A percentile compares a stretch with the other conserved stretches of the same genome.
Evolutionary conservation across 345 rosid genomes (phyloP).

Genomic region (Hevea brasiliensis): DNA sequence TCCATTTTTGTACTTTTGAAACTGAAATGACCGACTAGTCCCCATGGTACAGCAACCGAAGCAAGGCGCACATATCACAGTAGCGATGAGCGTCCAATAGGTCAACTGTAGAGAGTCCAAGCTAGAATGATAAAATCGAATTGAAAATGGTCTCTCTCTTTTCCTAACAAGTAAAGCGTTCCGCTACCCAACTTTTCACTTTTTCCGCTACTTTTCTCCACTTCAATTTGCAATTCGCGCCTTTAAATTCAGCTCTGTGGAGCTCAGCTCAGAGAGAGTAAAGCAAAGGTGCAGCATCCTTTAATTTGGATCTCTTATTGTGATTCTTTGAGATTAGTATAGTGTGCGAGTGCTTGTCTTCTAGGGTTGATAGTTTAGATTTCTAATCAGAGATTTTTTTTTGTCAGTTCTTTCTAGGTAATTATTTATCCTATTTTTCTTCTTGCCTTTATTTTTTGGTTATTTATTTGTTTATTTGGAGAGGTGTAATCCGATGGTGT

Average conservation of each 20-base stretch:
- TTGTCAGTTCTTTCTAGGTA: neutral
- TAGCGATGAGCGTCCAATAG: no score
- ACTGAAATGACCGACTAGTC: no score
- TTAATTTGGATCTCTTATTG: neutral
- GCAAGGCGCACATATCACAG: no score
- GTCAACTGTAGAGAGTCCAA: no score
- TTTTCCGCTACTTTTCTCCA: neutral
- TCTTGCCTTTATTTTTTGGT: no score
- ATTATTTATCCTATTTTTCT: neutral
- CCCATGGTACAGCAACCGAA: no score
- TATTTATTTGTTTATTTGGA: neutral
- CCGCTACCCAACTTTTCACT: neutral
- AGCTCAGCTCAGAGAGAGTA: no score
- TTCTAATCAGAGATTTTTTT: neutral
- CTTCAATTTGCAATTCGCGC: neutral
- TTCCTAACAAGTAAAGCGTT: neutral
- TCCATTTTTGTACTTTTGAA: no score
- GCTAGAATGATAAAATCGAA: no score
- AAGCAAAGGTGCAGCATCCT: neutral
- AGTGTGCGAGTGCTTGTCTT: neutral
- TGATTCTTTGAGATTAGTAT: no score
- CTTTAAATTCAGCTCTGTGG: neutral
- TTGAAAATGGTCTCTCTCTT: neutral
- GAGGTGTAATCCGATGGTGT: neutral
- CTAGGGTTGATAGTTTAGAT: neutral